These are phyloP conservation scores for Nannizzia gypsea DNA, from an alignment of 2,329 filamentous ascomycete species.

Conservation along the genomic window DNA sequence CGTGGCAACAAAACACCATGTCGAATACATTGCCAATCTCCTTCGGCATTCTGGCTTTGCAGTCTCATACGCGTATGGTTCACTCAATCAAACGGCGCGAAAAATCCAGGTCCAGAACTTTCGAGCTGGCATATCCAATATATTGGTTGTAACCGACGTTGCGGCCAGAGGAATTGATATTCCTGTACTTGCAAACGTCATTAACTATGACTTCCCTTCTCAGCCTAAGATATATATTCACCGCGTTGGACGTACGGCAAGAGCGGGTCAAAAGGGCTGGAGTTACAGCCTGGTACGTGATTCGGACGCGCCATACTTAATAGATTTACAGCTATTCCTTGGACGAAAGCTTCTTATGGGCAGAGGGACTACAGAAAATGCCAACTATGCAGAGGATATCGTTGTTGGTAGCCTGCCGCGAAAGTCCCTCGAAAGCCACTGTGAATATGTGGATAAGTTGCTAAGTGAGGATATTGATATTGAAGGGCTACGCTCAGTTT, in stretches of 20 bases:
- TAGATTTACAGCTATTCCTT: slow-evolving; percentile 90
- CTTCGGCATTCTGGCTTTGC: slow-evolving; percentile 72
- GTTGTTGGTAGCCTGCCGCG: slow-evolving; percentile 66
- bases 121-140: slow-evolving; percentile 68
- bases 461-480: slow-evolving; percentile 67
- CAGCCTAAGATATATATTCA: slow-evolving; percentile 97
- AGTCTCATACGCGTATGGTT: slow-evolving; percentile 88
- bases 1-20: slow-evolving; percentile 89
- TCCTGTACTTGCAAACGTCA: slow-evolving; percentile 86
- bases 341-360: slow-evolving; percentile 73
- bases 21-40: slow-evolving; percentile 80
- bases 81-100: slow-evolving; percentile 84
- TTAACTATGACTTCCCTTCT: slow-evolving; percentile 96
- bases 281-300: slow-evolving; percentile 85
- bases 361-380: slow-evolving; percentile 45
- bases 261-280: slow-evolving; percentile 88
- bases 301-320: slow-evolving; percentile 76
- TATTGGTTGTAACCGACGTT: slow-evolving; percentile 91
- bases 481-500: slow-evolving; percentile 56
- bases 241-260: slow-evolving; percentile 86
- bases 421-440: slow-evolving; percentile 59
- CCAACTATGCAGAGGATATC: slow-evolving; percentile 70
- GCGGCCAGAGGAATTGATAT: slow-evolving; percentile 97
- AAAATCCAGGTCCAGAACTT: slow-evolving; percentile 89
- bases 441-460: slow-evolving; percentile 74